Conservation (phyloP, 2,329 filamentous ascomycete genomes). For the Fusarium anthophilum region DNA sequence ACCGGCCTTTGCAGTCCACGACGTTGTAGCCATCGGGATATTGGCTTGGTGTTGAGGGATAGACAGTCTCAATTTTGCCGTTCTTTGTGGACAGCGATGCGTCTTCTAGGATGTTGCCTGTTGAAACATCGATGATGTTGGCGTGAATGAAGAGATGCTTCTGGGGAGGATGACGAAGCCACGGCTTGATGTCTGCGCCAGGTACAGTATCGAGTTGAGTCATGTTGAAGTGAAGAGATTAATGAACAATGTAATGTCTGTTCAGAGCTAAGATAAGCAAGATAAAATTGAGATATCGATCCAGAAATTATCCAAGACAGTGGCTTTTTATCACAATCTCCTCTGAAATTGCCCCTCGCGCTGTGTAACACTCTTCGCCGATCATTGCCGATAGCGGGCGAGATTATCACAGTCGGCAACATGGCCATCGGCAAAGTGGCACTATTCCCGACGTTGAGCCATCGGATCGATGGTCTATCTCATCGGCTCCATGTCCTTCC, state of each 20-base stretch:
- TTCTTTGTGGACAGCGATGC: background rate
- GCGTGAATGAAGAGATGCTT: background rate
- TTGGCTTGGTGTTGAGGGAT: background rate
- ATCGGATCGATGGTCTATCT: slow-evolving; percentile 5
- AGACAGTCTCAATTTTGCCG: background rate
- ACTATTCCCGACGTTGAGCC: background rate
- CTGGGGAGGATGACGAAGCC: background rate
- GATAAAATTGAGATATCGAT: background rate
- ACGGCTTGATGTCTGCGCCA: background rate
- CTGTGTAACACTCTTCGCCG: background rate
- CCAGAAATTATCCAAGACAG: background rate
- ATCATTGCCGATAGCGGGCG: background rate
- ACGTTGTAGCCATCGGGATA: background rate
- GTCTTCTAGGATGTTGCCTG: background rate
- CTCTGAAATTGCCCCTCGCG: background rate
- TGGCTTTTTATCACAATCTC: slow-evolving; percentile 5
- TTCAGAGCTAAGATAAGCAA: background rate
- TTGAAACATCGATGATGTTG: background rate
- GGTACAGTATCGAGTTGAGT: background rate
- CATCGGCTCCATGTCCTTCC: background rate
- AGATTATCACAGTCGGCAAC: background rate
- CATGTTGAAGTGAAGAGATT: background rate
- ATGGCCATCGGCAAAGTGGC: background rate
- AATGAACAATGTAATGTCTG: too few species aligned
- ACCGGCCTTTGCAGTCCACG: background rate